Conservation (phyloP, 768 basidiomycete species). For the Psilocybe sp. region DNA sequence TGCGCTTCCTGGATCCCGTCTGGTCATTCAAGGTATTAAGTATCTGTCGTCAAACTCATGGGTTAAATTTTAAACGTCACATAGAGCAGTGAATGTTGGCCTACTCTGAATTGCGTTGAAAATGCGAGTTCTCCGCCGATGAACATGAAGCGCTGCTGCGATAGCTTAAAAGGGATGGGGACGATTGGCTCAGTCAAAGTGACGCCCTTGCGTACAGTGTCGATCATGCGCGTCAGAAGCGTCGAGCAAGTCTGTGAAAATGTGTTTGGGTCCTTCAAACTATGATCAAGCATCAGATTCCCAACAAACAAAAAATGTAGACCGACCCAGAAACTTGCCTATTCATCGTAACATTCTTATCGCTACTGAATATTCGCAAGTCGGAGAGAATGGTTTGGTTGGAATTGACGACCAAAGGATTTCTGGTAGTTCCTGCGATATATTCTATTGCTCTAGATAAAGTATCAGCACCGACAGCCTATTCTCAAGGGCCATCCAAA, state of each 20-base stretch:
- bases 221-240: conserved; percentile 40
- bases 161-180: conserved; percentile 28
- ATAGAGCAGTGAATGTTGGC: too few species aligned
- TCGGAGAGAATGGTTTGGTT: conserved; percentile 38
- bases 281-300: conserved; percentile 1
- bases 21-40: too few species aligned
- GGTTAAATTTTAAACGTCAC: too few species aligned
- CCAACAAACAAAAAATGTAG: neutral
- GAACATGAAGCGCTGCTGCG: too few species aligned
- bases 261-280: conserved; percentile 22
- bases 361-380: conserved; percentile 34
- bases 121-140: too few species aligned
- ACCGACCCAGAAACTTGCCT: conserved; percentile 19
- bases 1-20: too few species aligned
- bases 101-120: too few species aligned
- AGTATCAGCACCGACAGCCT: neutral
- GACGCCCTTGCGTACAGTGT: conserved; percentile 37
- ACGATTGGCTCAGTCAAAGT: conserved; percentile 33
- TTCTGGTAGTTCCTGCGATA: conserved; percentile 34
- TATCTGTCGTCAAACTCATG: too few species aligned
- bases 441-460: conserved; percentile 35
- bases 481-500: neutral
- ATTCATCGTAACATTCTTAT: conserved; percentile 38
- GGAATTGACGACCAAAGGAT: conserved; percentile 32
- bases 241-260: conserved; percentile 30